phyloP scores from a whole-genome alignment of 768 basidiomycete genomes.

The Pulveroboletus ravenelii region DNA sequence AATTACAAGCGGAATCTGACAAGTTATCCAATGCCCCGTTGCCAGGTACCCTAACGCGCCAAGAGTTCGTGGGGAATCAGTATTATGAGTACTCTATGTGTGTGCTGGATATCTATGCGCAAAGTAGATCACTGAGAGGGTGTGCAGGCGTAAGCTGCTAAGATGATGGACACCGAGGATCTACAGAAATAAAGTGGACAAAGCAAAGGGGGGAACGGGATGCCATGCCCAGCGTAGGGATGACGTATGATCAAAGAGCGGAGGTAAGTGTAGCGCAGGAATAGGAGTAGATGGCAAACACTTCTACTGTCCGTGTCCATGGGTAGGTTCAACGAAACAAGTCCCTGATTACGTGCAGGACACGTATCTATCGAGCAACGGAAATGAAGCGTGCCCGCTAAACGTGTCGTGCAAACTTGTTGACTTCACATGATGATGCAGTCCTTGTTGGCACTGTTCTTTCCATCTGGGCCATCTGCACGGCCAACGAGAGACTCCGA shows the following conservation, averaged over 20 bases:
- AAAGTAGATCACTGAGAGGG: conserved; percentile 12
- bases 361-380: conserved; percentile 1
- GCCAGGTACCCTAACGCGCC: neutral
- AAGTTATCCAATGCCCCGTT: neutral
- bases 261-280: conserved; percentile 3
- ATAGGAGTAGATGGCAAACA: conserved; percentile 11
- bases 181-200: conserved; percentile 3
- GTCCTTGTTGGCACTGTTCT: conserved; percentile 62
- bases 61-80: neutral
- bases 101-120: conserved; percentile 20
- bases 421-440: conserved; percentile 76
- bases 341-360: conserved; percentile 2
- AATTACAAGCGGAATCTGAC: conserved; percentile 2
- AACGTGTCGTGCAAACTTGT: neutral
- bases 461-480: conserved; percentile 43
- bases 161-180: neutral
- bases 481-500: conserved; percentile 60
- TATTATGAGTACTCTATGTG: conserved; percentile 16
- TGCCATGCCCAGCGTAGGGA: neutral
- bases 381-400: conserved; percentile 14
- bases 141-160: conserved; percentile 4
- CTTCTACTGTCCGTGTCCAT: conserved; percentile 16
- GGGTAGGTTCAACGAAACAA: conserved; percentile 10
- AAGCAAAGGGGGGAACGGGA: conserved; percentile 1
- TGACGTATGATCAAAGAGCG: conserved; percentile 1